Evolutionary conservation across 768 basidiomycete genomes (phyloP).

Genomic region (Panaeolus papilionaceus): DNA sequence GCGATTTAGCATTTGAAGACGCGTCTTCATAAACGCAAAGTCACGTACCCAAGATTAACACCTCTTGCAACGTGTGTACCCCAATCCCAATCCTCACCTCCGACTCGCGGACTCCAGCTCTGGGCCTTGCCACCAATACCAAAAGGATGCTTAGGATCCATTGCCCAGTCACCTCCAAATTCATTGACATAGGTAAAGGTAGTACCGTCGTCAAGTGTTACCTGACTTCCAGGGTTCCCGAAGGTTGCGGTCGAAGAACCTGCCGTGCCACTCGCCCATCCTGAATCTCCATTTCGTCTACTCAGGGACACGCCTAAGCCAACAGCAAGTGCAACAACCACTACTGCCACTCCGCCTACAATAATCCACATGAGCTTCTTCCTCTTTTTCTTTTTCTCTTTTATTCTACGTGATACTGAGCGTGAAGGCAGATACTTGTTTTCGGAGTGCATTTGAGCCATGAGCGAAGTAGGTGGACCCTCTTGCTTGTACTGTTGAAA

Average conservation of each 20-base stretch:
- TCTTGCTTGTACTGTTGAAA: slow-evolving; percentile 2
- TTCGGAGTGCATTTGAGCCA: background rate
- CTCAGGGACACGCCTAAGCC: slow-evolving; percentile 33
- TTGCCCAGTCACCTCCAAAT: slow-evolving; percentile 86
- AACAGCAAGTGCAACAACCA: slow-evolving; percentile 52
- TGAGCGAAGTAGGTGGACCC: background rate
- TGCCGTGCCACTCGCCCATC: slow-evolving; percentile 17
- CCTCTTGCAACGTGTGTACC: slow-evolving; percentile 63
- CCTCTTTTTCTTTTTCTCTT: slow-evolving; percentile 24
- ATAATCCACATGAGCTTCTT: slow-evolving; percentile 33
- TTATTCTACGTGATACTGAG: slow-evolving; percentile 2
- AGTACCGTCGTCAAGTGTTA: slow-evolving; percentile 77
- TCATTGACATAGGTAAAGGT: slow-evolving; percentile 80
- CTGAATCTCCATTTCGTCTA: slow-evolving; percentile 27
- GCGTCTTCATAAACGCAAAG: slow-evolving; percentile 21
- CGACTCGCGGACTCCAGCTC: slow-evolving; percentile 78
- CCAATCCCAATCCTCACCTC: slow-evolving; percentile 76
- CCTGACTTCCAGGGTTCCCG: slow-evolving; percentile 70
- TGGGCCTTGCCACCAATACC: slow-evolving; percentile 76
- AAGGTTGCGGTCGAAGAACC: slow-evolving; percentile 33
- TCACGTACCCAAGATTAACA: slow-evolving; percentile 61
- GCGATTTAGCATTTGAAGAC: slow-evolving; percentile 45
- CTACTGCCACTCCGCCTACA: slow-evolving; percentile 41
- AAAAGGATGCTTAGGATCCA: slow-evolving; percentile 74
- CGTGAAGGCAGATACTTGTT: slow-evolving; percentile 6